These are phyloP conservation scores for Platanthera guangdongensis DNA, from an alignment of 106 monocot species.

Conservation along the genomic window DNA sequence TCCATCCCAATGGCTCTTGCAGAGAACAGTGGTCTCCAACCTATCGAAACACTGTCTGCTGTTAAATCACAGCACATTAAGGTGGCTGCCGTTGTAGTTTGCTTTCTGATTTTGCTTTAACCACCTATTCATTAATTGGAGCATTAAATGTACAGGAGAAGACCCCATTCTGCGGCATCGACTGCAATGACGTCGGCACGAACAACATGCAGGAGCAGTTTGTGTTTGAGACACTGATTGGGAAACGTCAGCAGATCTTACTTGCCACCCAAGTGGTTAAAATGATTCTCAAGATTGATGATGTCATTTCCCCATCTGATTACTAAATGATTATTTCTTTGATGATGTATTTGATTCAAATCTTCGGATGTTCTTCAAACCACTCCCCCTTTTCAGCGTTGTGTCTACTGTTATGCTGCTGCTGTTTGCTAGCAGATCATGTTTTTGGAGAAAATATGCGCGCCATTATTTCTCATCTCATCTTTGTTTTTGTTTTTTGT, in stretches of 20 bases:
- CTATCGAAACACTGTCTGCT: slow-evolving; percentile 84
- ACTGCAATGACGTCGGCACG: slow-evolving; percentile 91
- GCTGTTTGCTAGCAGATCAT: too few relatives aligned
- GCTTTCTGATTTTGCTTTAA: background rate
- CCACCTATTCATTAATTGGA: background rate
- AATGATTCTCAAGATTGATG: slow-evolving; percentile 97
- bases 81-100: slow-evolving; percentile 23
- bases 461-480: too few relatives aligned
- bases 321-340: slow-evolving; percentile 25
- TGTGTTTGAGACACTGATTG: slow-evolving; percentile 89
- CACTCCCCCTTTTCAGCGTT: too few relatives aligned
- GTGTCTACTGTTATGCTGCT: too few relatives aligned
- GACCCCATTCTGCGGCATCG: slow-evolving; percentile 76
- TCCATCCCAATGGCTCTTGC: slow-evolving; percentile 82
- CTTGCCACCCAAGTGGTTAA: slow-evolving; percentile 94
- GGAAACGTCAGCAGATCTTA: slow-evolving; percentile 92
- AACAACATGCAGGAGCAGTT: slow-evolving; percentile 83
- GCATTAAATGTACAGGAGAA: slow-evolving; percentile 40
- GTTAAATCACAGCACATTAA: slow-evolving; percentile 94
- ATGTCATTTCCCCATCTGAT: slow-evolving; percentile 69
- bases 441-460: too few relatives aligned
- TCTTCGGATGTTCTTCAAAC: too few relatives aligned
- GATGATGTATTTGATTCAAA: too few relatives aligned
- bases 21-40: slow-evolving; percentile 86
- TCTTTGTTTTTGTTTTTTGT: too few relatives aligned